Base-by-base conservation (phyloP, 2,329 filamentous ascomycete genomes). In the Xylaria sp. region DNA sequence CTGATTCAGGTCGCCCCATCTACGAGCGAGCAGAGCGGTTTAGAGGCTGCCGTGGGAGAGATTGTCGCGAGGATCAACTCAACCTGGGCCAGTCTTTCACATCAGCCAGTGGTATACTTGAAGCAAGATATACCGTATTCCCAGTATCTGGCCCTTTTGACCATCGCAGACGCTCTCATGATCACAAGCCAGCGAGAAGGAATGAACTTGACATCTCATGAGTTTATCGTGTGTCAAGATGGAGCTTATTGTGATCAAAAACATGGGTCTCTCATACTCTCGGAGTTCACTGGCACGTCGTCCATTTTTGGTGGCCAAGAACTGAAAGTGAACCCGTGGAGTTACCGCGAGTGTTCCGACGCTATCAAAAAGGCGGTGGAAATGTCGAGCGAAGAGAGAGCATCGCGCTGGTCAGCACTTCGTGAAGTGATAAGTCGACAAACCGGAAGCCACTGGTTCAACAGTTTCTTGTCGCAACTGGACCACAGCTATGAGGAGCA, bases 51-150 rank as follows among this genome's bases (percentile, higher is more conserved):
- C 0, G 89, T 97, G 23, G 92, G 91, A 1, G 92, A 97, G 72
- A 97, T 97, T 71, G 92, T 96, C 64, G 96, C 91, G 55, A 86
- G 93, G 61, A 93, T 97, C 72, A 96, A 97, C 73, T 94, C 91
- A 0, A 86, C 87, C 0, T 92, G 92, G 80, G 92, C 92, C 5
- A 96, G 92, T 30, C 80, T 97, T 54, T 90, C 91, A 0, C 94
- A 97, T 69, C 92, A 96, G 70, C 93, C 93, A 1, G 83, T 97
- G 9, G 90, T 97, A 4, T 97, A 97, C 74, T 79, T 97, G 56
- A 92, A 95, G 74, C 93, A 97, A 73, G 93, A 97, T 68, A 94
- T 97, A 61, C 88, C 90, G 59, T 96, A 96, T 71, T 81, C 90
- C 0, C 92, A 97, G 71, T 97, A 97, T 69, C 82, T 97, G n/a